Evolutionary conservation across 169 alveolate genomes (phyloP).

Genomic region (Babesia bovis): DNA sequence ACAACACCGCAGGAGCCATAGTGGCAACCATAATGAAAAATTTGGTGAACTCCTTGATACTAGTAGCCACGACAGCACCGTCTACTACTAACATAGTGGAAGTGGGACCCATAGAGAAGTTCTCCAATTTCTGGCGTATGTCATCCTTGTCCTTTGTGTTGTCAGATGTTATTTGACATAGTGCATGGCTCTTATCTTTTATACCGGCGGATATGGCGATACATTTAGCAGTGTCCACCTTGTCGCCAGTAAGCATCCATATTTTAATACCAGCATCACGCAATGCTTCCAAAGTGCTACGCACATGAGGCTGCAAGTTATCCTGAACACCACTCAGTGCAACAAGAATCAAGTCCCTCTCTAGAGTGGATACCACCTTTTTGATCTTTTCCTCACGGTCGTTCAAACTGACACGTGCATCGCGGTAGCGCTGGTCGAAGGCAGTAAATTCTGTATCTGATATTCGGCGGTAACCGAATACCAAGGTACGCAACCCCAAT

Average conservation of each 20-base stretch:
- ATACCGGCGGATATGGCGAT: conserved; percentile 95
- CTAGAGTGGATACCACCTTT: conserved; percentile 70
- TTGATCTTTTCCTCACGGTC: conserved; percentile 72
- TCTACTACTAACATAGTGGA: conserved; percentile 83
- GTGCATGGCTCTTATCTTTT: conserved; percentile 78
- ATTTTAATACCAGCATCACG: conserved; percentile 95
- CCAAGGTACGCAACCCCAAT: conserved; percentile 94
- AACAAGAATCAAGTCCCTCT: conserved; percentile 86
- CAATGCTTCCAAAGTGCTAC: conserved; percentile 88
- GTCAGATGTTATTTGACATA: conserved; percentile 69
- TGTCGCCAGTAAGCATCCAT: conserved; percentile 99
- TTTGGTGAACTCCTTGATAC: conserved; percentile 75
- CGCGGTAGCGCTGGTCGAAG: conserved; percentile 67
- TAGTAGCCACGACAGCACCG: conserved; percentile 79
- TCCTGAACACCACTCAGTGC: conserved; percentile 98
- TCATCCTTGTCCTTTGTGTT: conserved; percentile 64
- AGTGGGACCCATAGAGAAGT: conserved; percentile 68
- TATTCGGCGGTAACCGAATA: conserved; percentile 89
- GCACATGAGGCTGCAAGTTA: conserved; percentile 92
- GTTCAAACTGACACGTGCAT: conserved; percentile 63
- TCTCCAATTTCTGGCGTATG: conserved; percentile 63
- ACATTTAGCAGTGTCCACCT: conserved; percentile 98
- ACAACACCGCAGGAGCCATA: conserved; percentile 89
- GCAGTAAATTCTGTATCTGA: conserved; percentile 83
- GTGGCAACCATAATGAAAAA: conserved; percentile 83